These are phyloP conservation scores for Lachnellula occidentalis DNA, from an alignment of 2,329 filamentous ascomycete species.

Conservation along the genomic window DNA sequence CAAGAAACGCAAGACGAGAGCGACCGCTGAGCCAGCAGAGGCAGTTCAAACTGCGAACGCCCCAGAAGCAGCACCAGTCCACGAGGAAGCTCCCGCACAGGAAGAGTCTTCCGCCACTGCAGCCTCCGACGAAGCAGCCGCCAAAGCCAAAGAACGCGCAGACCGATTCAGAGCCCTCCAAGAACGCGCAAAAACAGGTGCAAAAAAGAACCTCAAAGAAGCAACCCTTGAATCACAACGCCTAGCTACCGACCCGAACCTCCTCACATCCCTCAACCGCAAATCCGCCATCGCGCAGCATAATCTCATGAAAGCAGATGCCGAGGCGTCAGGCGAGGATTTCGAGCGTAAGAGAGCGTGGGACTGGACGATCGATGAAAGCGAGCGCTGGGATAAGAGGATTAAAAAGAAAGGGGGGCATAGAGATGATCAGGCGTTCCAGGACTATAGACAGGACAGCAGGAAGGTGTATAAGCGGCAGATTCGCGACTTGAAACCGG, in stretches of 20 bases:
- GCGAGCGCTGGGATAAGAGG: constrained; percentile 87
- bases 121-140: constrained; percentile 30
- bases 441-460: constrained; percentile 81
- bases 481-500: constrained; percentile 67
- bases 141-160: constrained; percentile 59
- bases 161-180: constrained; percentile 85
- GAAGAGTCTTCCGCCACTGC: constrained; percentile 17
- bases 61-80: neutral
- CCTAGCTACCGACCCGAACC: constrained; percentile 67
- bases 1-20: constrained; percentile 41
- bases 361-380: constrained; percentile 97
- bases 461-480: constrained; percentile 93
- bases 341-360: constrained; percentile 97
- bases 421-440: constrained; percentile 81
- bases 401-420: constrained; percentile 78
- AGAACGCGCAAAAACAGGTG: constrained; percentile 68
- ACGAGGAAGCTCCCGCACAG: constrained; percentile 10
- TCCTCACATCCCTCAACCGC: constrained; percentile 73
- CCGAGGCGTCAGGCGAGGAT: constrained; percentile 78
- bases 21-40: constrained; percentile 18
- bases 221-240: constrained; percentile 79
- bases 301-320: constrained; percentile 88
- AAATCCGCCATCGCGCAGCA: constrained; percentile 84
- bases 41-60: constrained; percentile 3
- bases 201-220: constrained; percentile 73